Conservation (phyloP, 169 alveolate genomes). For the Plasmodium malariae region DNA sequence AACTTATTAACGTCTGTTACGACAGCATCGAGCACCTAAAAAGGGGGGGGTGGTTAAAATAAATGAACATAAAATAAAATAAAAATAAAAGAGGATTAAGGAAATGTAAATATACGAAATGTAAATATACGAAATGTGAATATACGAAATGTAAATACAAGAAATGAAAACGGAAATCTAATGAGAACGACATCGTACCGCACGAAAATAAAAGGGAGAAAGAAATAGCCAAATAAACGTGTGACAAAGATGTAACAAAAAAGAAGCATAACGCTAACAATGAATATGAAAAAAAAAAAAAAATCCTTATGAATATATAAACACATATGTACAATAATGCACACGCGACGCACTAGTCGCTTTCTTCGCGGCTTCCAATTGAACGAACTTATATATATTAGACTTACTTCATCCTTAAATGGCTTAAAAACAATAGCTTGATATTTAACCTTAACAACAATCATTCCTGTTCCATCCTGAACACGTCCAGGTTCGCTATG, state of each 20-base stretch:
- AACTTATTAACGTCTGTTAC: constrained; percentile 93
- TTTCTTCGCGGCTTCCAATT: not conserved
- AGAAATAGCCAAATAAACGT: not conserved
- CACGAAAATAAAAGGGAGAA: not conserved
- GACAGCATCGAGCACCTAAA: constrained; percentile 91
- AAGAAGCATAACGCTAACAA: not conserved
- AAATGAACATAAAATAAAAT: not conserved
- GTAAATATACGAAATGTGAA: too few relatives aligned
- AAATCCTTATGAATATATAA: not conserved
- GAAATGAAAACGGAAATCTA: too few relatives aligned
- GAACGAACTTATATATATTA: not conserved
- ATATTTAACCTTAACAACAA: constrained; percentile 92
- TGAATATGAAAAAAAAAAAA: not conserved
- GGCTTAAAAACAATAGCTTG: constrained; percentile 94
- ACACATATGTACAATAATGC: too few relatives aligned
- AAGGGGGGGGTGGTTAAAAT: not conserved
- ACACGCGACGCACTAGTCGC: too few relatives aligned
- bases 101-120: not conserved
- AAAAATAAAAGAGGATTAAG: not conserved
- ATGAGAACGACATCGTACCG: too few relatives aligned
- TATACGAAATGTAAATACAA: too few relatives aligned
- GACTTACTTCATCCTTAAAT: constrained; percentile 91
- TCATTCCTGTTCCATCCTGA: constrained; percentile 94
- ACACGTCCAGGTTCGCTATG: constrained; percentile 92
- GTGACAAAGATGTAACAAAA: not conserved